phyloP scores from a whole-genome alignment of 2,329 filamentous ascomycete species.

The Ramichloridium luteum region DNA sequence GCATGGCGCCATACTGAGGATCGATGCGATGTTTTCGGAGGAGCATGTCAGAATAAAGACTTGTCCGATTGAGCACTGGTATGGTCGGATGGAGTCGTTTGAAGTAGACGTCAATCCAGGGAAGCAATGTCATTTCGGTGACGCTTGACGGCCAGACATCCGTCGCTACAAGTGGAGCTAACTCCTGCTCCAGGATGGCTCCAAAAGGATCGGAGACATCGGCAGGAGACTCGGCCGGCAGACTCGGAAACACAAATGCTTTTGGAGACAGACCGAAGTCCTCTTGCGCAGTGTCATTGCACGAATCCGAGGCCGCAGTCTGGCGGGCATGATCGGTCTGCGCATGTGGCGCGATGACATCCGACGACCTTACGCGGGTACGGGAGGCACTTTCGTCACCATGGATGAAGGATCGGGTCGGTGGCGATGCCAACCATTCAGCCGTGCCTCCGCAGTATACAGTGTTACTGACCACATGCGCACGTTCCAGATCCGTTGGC shows the following conservation, averaged over 20 bases:
- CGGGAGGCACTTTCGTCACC: no score
- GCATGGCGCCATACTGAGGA: constrained; percentile 33
- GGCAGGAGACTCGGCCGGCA: constrained; percentile 24
- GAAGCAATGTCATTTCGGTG: constrained; percentile 28
- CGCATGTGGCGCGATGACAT: not conserved
- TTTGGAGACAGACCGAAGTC: constrained; percentile 15
- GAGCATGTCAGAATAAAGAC: constrained; percentile 32
- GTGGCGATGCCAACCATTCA: constrained; percentile 1
- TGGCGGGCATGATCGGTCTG: constrained; percentile 2
- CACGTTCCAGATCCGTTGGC: not conserved
- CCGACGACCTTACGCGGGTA: not conserved
- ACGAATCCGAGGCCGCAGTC: constrained; percentile 4
- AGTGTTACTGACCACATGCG: no score
- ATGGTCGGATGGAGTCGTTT: constrained; percentile 33
- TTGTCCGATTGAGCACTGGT: constrained; percentile 30
- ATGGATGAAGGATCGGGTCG: no score
- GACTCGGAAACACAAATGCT: constrained; percentile 27
- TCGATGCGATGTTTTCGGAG: constrained; percentile 32
- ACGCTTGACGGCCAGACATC: constrained; percentile 30
- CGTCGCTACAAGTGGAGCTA: constrained; percentile 18
- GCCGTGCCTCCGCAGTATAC: no score
- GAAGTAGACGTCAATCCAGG: constrained; percentile 33
- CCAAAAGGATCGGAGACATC: constrained; percentile 21
- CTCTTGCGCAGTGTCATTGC: constrained; percentile 17
- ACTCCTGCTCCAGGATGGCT: constrained; percentile 21